Conservation (phyloP, 768 basidiomycete species). For the Ramaria sp. region DNA sequence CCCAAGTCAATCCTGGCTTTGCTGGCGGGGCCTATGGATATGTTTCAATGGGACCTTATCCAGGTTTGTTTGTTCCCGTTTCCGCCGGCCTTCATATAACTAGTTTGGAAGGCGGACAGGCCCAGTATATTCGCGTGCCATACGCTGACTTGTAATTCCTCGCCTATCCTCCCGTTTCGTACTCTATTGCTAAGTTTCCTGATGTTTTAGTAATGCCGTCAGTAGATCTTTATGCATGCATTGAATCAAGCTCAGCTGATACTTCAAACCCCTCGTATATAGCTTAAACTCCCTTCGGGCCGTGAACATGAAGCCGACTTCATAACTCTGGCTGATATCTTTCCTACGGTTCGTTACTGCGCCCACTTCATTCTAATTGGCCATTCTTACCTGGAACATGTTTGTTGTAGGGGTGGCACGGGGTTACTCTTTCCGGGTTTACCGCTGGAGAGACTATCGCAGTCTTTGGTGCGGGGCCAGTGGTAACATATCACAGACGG, state of each 20-base stretch:
- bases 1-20: slow-evolving; percentile 47
- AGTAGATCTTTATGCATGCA: neutral
- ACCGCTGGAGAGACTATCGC: slow-evolving; percentile 41
- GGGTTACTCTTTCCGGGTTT: slow-evolving; percentile 27
- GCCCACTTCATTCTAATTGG: neutral
- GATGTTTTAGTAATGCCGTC: slow-evolving; percentile 4
- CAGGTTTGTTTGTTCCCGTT: slow-evolving; percentile 18
- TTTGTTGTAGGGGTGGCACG: slow-evolving; percentile 6
- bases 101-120: slow-evolving; percentile 11
- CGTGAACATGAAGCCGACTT: slow-evolving; percentile 48
- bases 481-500: slow-evolving; percentile 1
- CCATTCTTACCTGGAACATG: neutral
- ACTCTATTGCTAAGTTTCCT: neutral
- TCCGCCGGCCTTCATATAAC: neutral
- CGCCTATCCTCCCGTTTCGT: neutral
- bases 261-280: neutral
- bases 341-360: slow-evolving; percentile 34
- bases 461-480: slow-evolving; percentile 38
- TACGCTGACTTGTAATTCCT: slow-evolving; percentile 44
- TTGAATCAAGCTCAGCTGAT: neutral
- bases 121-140: slow-evolving; percentile 42
- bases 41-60: slow-evolving; percentile 47
- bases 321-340: slow-evolving; percentile 43
- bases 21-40: slow-evolving; percentile 34
- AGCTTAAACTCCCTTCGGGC: slow-evolving; percentile 37